Evolutionary conservation across 2,329 filamentous ascomycete species (phyloP), one percentile per base, ranked within the genome.

Genomic region (Xylaria digitata): DNA sequence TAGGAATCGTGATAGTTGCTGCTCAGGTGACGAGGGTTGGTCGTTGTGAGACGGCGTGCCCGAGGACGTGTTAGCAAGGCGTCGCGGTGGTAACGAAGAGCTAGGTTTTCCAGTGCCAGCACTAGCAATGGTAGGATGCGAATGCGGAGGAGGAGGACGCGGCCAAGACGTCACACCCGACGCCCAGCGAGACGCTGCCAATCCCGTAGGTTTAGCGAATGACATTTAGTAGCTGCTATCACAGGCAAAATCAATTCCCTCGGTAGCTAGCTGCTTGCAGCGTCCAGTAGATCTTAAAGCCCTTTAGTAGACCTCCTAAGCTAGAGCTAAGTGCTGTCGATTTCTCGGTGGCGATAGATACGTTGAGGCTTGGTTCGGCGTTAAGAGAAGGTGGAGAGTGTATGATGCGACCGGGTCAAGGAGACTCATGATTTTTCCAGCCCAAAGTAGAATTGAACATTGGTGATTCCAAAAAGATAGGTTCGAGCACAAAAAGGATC

Each of bases 1-100:
- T 66, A 85, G 83, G 75, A 88, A 89, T 6, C 88, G 84, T 2
- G 82, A 79, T 0, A 89, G 81, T 48, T 89, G 85, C 45, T 72
- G 66, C 48, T 73, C 63, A n/a, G 73, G 73, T 3, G 67, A 70
- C 9, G 67, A 54, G 32, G 66, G 65, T 32, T 56, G 54, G 9
- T 57, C 62, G 23, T 59, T 55, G 23, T 17, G 60, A 45, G 43
- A 46, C n/a, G n/a, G 37, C 37, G 63, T 50, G 45, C 46, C 46
- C 26, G 45, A 60, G 26, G 62, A 34, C 5, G 68, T 54, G 55
- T 50, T 57, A 48, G 53, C 48, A 43, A 56, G 11, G 52, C 8
- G 58, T 37, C 26, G 54, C 40, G 48, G 37, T 9, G 58, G 32
- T 9, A 53, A 43, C 15, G 40, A 23, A 48, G 23, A 6, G 13